A percentile compares a stretch with the other conserved stretches of the same genome.
Evolutionary conservation across 2,329 filamentous ascomycete species (phyloP).

Genomic region (Colletotrichum liaoningense): DNA sequence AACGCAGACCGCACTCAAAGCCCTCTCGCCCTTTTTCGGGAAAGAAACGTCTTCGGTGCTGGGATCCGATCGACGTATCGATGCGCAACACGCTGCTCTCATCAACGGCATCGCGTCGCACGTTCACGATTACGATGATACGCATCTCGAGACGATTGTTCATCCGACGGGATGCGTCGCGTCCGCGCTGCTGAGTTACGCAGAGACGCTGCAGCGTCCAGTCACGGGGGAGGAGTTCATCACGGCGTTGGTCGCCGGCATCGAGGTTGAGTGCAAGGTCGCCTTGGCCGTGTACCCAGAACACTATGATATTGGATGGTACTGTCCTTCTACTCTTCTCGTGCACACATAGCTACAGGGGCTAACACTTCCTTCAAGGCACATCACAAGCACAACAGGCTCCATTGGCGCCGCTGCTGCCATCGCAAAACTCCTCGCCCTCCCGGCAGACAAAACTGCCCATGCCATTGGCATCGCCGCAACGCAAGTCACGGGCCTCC

Average conservation of each 20-base stretch:
- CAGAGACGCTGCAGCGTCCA: not conserved
- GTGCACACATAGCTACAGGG: fast-evolving
- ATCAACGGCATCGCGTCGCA: not conserved
- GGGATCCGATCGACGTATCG: not conserved
- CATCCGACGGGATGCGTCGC: not conserved
- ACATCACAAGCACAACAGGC: not conserved
- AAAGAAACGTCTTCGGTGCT: not conserved
- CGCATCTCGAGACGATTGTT: not conserved
- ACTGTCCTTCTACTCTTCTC: not conserved
- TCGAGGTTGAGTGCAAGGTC: not conserved
- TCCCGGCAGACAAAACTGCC: not conserved
- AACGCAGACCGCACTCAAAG: not conserved
- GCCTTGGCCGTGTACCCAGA: not conserved
- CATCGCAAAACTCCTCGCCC: not conserved
- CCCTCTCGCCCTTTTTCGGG: not conserved
- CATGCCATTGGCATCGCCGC: not conserved
- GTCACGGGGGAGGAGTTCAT: not conserved
- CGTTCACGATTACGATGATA: not conserved
- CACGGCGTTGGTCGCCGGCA: not conserved
- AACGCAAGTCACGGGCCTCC: not conserved
- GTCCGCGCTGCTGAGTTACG: not conserved
- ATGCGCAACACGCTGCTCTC: not conserved
- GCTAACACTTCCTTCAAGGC: not conserved
- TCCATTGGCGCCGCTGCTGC: not conserved
- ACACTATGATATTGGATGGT: not conserved